Percentiles rank a stretch among this genome's conserved stretches.
Evolutionary conservation across 2,329 filamentous ascomycete species (phyloP).

Genomic region (Monilinia fructicola): DNA sequence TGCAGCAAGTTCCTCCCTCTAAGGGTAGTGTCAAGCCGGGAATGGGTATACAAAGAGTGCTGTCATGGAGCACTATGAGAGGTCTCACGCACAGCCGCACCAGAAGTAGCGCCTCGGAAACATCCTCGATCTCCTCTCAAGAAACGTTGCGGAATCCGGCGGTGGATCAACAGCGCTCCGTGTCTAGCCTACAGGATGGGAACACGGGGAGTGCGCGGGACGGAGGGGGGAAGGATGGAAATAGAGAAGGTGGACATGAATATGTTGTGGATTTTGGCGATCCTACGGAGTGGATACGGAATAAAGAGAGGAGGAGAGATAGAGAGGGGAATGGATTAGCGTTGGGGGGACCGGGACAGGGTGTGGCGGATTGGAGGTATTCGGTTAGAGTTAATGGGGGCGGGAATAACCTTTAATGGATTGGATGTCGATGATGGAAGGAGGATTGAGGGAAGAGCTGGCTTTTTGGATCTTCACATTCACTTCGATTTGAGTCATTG

Average conservation of each 20-base stretch:
- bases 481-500: not conserved
- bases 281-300: conserved; percentile 1
- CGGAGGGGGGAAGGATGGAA: not conserved
- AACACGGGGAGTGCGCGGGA: not conserved
- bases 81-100: not conserved
- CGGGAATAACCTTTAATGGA: not conserved
- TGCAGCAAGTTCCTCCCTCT: not conserved
- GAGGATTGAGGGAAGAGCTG: too few relatives aligned
- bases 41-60: not conserved
- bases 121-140: not conserved
- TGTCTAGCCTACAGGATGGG: not conserved
- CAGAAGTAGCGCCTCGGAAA: not conserved
- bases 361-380: not conserved
- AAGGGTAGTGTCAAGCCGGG: not conserved
- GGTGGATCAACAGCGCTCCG: not conserved
- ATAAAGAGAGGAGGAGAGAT: not conserved
- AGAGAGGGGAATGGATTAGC: not conserved
- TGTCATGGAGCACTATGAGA: not conserved
- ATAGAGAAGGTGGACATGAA: not conserved
- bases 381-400: conserved; percentile 2
- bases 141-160: not conserved
- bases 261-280: not conserved
- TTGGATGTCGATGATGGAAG: not conserved
- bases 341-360: not conserved
- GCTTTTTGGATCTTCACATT: not conserved